Base-by-base conservation (phyloP, 139 green algal species). In the Chlamydomonas schloesseri region DNA sequence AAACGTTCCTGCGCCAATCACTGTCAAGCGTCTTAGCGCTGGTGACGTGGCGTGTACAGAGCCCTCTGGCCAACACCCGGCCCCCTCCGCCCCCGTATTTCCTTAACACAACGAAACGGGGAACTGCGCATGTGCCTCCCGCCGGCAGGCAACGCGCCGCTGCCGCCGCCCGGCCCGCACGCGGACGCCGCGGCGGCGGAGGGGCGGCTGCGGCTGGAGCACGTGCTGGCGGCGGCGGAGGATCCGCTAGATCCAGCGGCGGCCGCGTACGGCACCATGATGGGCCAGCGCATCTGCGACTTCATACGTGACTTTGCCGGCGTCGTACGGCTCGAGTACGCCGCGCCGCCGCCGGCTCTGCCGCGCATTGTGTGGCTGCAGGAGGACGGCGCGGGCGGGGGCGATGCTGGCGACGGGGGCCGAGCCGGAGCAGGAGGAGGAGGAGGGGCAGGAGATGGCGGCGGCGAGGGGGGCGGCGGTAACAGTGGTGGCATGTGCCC, bases 301-400 rank as follows among this genome's bases (percentile, higher is more conserved):
- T 70, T 36, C 55, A 57, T 81, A 55, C 55, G 74, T 5, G 74
- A 81, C 31, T 81, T 81, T 28, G 33, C 53, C 34, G 74, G 74
- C 21, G 5, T 70, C 20, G 71, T 81, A 31, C 53, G 74, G 55
- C 55, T 81, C 9, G 33, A 81, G 74, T 81, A 70, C 74, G 24
- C 1, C 1, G 74, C 18, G 31, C 74, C 74, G 55, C 55, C 31
- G 33, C 55, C 55, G 18, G 31, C 6, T 31, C 55, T 47, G 34
- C 74, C 74, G 33, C 21, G 55, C 0, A 81, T 81, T 57, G 28
- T 81, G 14, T 31, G 31, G 18, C 33, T 81, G 13, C 33, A 15
- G 23, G 34, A 77, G 24, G 71, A 77, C 26, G 46, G 26, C 10
- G 42, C 24, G n/a, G n/a, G n/a, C n/a, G n/a, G n/a, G n/a, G n/a